phyloP scores from a whole-genome alignment of 163 green algal species.

The Smithsoniella earleae region DNA sequence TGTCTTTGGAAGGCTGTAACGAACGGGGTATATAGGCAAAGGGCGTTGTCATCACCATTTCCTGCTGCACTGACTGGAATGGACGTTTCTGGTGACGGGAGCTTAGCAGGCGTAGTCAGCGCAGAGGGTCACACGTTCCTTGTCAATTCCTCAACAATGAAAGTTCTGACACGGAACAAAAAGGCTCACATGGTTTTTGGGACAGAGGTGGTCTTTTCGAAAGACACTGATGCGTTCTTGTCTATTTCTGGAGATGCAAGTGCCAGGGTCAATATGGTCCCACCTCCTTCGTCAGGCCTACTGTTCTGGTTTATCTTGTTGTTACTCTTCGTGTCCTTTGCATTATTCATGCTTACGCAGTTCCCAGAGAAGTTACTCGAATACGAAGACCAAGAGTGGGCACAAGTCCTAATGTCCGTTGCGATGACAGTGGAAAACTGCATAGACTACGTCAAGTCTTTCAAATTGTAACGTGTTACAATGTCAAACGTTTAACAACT shows the following conservation, averaged over 20 bases:
- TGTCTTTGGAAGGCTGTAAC: background rate
- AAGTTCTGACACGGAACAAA: background rate
- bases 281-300: background rate
- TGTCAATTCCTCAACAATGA: background rate
- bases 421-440: too few species aligned
- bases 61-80: slow-evolving; percentile 12
- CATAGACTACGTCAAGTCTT: too few species aligned
- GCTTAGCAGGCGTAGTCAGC: background rate
- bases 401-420: too few species aligned
- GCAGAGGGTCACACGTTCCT: slow-evolving; percentile 14
- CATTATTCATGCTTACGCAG: background rate
- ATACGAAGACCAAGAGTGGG: background rate
- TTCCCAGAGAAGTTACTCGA: background rate
- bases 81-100: background rate
- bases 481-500: background rate
- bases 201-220: slow-evolving; percentile 13
- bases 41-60: background rate
- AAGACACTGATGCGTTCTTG: background rate
- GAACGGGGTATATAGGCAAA: background rate
- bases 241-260: slow-evolving; percentile 19
- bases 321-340: background rate
- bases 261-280: slow-evolving; percentile 13
- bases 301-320: slow-evolving; percentile 10
- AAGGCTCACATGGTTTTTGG: slow-evolving; percentile 30
- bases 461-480: too few species aligned